Base-by-base conservation (phyloP, 1,139 yeast genomes). In the Kodamaea ohmeri region DNA sequence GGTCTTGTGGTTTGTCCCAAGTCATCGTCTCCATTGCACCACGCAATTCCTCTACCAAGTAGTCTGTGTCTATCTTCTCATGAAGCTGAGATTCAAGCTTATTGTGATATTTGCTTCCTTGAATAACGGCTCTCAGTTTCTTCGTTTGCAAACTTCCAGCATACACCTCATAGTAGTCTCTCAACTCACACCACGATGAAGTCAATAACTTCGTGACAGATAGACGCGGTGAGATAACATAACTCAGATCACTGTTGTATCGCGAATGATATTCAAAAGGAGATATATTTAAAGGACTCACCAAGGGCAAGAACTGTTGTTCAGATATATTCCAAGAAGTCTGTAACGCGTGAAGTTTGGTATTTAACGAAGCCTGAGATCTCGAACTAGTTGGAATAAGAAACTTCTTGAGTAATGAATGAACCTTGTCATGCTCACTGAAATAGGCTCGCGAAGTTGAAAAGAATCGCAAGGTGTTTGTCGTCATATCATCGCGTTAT, bases 131-230 rank as follows among this genome's bases (percentile, higher is more conserved):
- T 18, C 33, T 39, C 20, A 46, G 39, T 4, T 34, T 38, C 15
- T 31, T 33, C 12, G 36, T 7, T 6, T 18, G n/a, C 3, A 38
- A 34, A 6, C 50, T 48, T 9, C 58, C 58, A 7, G 59, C 46
- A 34, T 43, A 56, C 7, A 56, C 40, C 2, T 42, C 42, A 40
- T 53, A 56, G 40, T 46, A 53, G 17, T 49, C 52, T n/a, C 51
- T 42, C 17, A 56, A 46, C 37, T 56, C 59, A 42, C 61, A 56
- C 60, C 60, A 56, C n/a, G 49, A 46, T n/a, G 41, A 39, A 1
- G 52, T 47, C 14, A 56, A 48, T 32, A 56, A 34, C 32, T 52
- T 53, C 14, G 60, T 53, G n/a, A 56, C 61, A 3, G 55, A 48
- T 6, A 56, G 44, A 8, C 61, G 41, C 13, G 61, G 61, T 11